Base-by-base conservation (phyloP, 345 rosid genomes). In the Pugionium dolabratum region DNA sequence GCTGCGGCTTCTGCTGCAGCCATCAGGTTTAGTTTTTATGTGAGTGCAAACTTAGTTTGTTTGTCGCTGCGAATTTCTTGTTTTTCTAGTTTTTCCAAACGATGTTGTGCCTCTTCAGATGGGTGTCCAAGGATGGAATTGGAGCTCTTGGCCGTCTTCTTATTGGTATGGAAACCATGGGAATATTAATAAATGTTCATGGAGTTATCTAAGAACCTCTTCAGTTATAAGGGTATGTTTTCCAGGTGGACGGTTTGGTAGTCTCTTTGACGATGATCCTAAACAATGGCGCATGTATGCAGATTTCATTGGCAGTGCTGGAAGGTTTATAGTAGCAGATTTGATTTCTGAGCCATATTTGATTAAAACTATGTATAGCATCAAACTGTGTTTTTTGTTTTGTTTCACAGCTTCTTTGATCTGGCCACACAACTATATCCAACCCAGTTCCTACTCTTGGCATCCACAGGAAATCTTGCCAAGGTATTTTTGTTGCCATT, bases 271-370 rank as follows among this genome's bases (percentile, higher is more conserved):
- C 58, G 96, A 86, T 77, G 96, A 90, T 84, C 99, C 99, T 39
- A 93, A 90, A 77, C 97, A 93, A 50, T 93, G 99, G 99, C 97
- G 98, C 66, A 88, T 93, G 97, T 93, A 90, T 79, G 99, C 99
- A 0, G 99, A 93, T 75, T 85, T 93, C 78, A 90, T 93, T 64
- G 99, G 99, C 77, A 93, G 97, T 70, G 82, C 97, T 55, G 99
- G 99, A 81, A 85, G 97, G 97, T 88, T 50, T 74, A 76, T 77
- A 0, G 51, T 30, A 32, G 18, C 64, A 53, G 9, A 46, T 33
- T 34, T 61, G 36, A 9, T 9, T 45, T 47, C 71, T 37, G 37
- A 47, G 34, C 47, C 64, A 48, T 11, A 35, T 70, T 52, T 47
- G 53, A 52, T 58, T 40, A 39, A 44, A 60, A 37, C 66, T 29